Evolutionary conservation across 192 early-diverging fungal genomes (phyloP), one percentile per base, ranked within the genome.

Genomic region (Gaertneriomyces semiglobifer): DNA sequence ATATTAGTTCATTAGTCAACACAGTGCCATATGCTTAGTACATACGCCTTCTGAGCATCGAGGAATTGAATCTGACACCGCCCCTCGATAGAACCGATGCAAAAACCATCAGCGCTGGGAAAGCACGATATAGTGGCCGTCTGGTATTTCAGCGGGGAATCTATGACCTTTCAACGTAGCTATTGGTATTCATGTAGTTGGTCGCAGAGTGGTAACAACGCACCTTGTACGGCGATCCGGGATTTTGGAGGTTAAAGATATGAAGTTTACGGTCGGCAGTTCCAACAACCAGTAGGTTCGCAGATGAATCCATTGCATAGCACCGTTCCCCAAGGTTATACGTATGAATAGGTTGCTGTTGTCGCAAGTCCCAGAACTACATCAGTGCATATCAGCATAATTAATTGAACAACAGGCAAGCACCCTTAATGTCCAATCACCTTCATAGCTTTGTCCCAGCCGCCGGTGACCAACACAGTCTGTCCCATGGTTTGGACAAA

Each of bases 281-380:
- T 33, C 87, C 96, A n/a, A 90, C 91, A 11, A 97, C 96, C 72
- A 98, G 61, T 55, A 96, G 69, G 16, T 88, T 86, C 41, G 85
- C 84, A 5, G 72, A 72, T 44, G 87, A 78, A 79, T 98, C 96
- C 90, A 98, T 91, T 0, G 89, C 77, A 70, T 96, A 98, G 55
- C 84, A 86, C 47, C 96, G 87, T 65, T 98, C 96, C 2, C 92
- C 91, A 14, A 97, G 79, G 42, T 66, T 63, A 39, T 93, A 81
- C 18, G 81, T 87, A 8, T 82, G 85, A 18, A 90, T 84, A 1
- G 96, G 94, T 45, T 75, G 76, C 61, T 84, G 88, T 58, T 84
- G 80, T 44, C 95, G 84, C 53, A 90, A 71, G 75, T 98, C 95
- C 96, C 96, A 98, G 74, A 95, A 98, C 80, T 95, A 50, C n/a